A percentile compares a stretch with the other conserved stretches of the same genome.
Evolutionary conservation across 129 eudicot genomes (phyloP).

Genomic region (Escallonia rubra): DNA sequence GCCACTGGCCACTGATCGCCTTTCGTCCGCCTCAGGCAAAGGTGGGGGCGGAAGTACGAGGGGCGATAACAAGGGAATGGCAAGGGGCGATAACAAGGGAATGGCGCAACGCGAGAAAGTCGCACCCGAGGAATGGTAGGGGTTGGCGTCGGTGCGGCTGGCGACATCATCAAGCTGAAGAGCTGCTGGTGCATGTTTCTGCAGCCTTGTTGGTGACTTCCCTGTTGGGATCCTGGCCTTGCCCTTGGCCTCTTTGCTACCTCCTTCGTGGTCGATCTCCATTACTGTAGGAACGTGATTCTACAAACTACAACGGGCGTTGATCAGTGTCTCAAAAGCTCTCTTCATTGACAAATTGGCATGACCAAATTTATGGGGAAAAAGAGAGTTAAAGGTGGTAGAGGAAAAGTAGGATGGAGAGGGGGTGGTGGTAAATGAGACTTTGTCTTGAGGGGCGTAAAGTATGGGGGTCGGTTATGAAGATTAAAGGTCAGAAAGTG

Average conservation of each 20-base stretch:
- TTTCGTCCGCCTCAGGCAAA: background rate
- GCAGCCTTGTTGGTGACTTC: constrained; percentile 14
- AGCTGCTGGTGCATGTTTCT: constrained; percentile 16
- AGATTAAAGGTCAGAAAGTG: background rate
- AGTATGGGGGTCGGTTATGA: background rate
- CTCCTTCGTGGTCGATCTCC: background rate
- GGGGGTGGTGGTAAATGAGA: background rate
- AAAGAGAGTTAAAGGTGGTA: too few species aligned
- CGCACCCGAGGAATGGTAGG: background rate
- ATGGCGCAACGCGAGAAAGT: background rate
- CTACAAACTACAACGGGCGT: too few species aligned
- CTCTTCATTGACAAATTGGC: too few species aligned
- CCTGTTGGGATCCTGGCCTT: background rate
- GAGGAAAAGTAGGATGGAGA: background rate
- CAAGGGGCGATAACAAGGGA: too few species aligned
- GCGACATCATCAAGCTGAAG: constrained; percentile 5
- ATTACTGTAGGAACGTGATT: too few species aligned
- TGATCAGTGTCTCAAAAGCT: too few species aligned
- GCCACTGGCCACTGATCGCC: background rate
- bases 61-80: constrained; percentile 17
- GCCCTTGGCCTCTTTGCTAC: background rate
- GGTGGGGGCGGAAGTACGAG: constrained; percentile 13
- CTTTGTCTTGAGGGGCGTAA: constrained; percentile 14
- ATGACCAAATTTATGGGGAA: too few species aligned
- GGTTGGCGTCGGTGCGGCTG: background rate